Base-by-base conservation (phyloP, 2,329 filamentous ascomycete genomes). In the Coniella vitis region DNA sequence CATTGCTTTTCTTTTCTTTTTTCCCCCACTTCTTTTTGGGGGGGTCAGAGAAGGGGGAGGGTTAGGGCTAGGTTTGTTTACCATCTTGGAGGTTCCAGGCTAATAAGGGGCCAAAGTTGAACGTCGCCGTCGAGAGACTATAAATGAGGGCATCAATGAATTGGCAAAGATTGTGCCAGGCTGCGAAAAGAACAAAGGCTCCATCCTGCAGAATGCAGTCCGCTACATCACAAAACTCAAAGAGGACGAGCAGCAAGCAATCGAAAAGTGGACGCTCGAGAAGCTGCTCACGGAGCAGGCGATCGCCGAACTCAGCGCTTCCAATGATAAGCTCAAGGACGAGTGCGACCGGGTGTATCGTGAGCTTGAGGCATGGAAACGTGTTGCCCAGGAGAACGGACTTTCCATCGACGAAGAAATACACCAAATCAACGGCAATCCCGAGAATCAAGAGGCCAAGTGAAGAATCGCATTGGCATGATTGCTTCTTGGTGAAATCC, bases 181-280 rank as follows among this genome's bases (percentile, higher is more conserved):
- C 13, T 96, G 91, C 61, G 93, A 98, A 69, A 98, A 97, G 76
- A 97, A 98, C 74, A 98, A 98, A 69, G 93, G 93, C 1, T 94
- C 90, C 2, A 97, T 98, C 56, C 74, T 98, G 34, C 87, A 94
- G 63, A 87, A 91, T 31, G 90, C 93, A 0, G 91, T 96, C 9
- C 84, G 89, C 55, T 97, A 95, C 71, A 97, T 98, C 63, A 86
- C 83, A 10, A 90, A 96, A 62, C 78, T 98, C 35, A 94, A 93
- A 65, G 90, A 96, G 65, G 94, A 95, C 58, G 91, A 95, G 65
- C 81, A 86, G 14, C 87, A 93, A 56, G 95, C 95, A 64, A 90
- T 95, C 55, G 91, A 95, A 65, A 90, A 95, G 68, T 93, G 87
- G 87, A 91, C 87, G 4, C 73, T 93, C 22, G 88, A 93, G 69